Evolutionary conservation across 2,329 filamentous ascomycete genomes (phyloP).

Genomic region (Colletotrichum ledebouriae): DNA sequence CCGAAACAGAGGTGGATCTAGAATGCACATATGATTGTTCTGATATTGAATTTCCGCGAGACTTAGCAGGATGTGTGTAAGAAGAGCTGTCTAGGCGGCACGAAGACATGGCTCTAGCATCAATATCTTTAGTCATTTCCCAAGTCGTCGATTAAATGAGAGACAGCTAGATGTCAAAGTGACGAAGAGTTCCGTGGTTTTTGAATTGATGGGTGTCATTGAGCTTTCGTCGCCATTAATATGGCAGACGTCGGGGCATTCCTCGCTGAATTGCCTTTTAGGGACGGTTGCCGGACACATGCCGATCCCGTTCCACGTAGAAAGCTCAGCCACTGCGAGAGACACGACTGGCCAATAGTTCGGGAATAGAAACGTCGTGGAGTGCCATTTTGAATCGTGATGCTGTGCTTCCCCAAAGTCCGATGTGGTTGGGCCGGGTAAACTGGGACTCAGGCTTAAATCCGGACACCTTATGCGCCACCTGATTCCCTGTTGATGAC

Average conservation of each 20-base stretch:
- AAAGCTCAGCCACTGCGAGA: slow-evolving; percentile 6
- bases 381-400: too few relatives aligned
- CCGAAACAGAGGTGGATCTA: slow-evolving; percentile 8
- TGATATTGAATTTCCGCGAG: not conserved
- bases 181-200: too few relatives aligned
- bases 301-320: not conserved
- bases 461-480: too few relatives aligned
- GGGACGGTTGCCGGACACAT: slow-evolving; percentile 4
- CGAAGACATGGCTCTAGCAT: not conserved
- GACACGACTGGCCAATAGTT: not conserved
- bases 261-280: slow-evolving; percentile 18
- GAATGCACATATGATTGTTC: not conserved
- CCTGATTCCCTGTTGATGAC: too few relatives aligned
- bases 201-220: not conserved
- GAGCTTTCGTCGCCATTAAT: not conserved
- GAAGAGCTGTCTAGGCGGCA: not conserved
- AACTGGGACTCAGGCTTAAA: too few relatives aligned
- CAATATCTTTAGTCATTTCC: too few relatives aligned
- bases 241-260: slow-evolving; percentile 1
- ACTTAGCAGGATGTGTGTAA: not conserved
- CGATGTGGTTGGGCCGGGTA: too few relatives aligned
- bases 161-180: too few relatives aligned
- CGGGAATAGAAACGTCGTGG: too few relatives aligned
- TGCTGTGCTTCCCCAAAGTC: too few relatives aligned
- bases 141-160: too few relatives aligned